Base-by-base conservation (phyloP, 2,329 filamentous ascomycete species). In the Colletotrichum sp. region DNA sequence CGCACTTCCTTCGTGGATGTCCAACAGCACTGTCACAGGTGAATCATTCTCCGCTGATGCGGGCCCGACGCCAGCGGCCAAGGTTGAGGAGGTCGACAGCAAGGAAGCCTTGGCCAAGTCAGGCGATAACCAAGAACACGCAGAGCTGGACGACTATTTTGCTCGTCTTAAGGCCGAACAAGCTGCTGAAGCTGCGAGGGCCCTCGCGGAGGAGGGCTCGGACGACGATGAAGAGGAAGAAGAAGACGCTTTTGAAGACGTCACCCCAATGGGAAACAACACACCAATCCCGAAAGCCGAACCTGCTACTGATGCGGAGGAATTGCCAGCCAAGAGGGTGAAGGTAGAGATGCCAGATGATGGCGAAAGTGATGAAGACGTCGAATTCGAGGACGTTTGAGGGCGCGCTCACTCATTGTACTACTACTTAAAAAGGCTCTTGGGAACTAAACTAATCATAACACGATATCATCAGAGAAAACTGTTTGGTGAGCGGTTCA, bases 1-100 rank as follows among this genome's bases (percentile, higher is more conserved):
- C 79, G 91, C 90, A 9, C 83, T 95, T 74, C 93, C 93, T 3
- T 84, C 88, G 11, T 95, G 93, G 92, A 93, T 94, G 84, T 90
- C 91, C 1, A 90, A 92, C 70, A 93, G 92, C 75, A 94, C 93
- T 3, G 89, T 94, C 62, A 91, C 88, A 6, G 90, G 91, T 65
- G 88, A 91, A 72, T 89, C 90, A n/a, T 93, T 90, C 81, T 83
- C 85, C 54, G 66, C 81, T 27, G 80, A 84, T 31, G 86, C 86
- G 58, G 79, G 81, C 34, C 79, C 79, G 8, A 76, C 76, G n/a
- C 76, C 79, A 18, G 65, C 69, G 13, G 66, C 78, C n/a, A 83
- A 84, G 24, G 82, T 85, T 73, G 85, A 87, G 33, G 84, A 86
- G 2, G 86, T 89, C 31, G 85, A 87, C 31, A 82, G 81, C 55